Base-by-base conservation (phyloP, 768 basidiomycete genomes). In the Boletus bicolor region DNA sequence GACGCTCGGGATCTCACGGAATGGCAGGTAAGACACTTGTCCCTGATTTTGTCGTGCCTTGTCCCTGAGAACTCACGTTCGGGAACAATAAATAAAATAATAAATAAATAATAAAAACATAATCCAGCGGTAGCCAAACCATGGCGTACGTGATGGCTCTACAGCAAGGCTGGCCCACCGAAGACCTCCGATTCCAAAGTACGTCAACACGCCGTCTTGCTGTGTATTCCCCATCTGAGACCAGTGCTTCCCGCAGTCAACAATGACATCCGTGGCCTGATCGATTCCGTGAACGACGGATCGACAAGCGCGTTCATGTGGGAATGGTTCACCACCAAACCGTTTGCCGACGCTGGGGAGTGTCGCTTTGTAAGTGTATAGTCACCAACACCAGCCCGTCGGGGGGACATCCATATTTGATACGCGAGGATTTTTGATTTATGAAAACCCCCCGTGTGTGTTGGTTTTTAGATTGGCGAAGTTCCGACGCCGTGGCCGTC, bases 61-160 rank as follows among this genome's bases (percentile, higher is more conserved):
- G 34, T 52, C 46, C 41, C 41, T 46, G 47, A 55, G 26, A 30
- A 32, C 24, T 4, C 26, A 10, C 26, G 4, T 2, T 60, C 11
- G 24, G 39, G 39, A 12, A 24, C 21, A 1, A 24, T 1, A 24
- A 24, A 24, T 24, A 24, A 24, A 24, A 24, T 24, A 24, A 24
- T 19, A 19, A 24, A 24, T 24, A 24, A 24, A 28, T 24, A 32
- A 15, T 5, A 28, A 28, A 28, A 4, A 28, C 21, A 28, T 4
- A 28, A 36, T 15, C 21, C 54, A 88, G 91, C 62, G 93, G 93
- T 24, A 90, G 88, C 60, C 89, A 95, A 68, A 93, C 91, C 1
- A 98, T 98, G 94, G 95, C 93, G 4, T 91, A 87, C 60, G 93
- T 97, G 26, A 91, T 97, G 89, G 91, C 91, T 5, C 73, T 91